These are phyloP conservation scores for Dendrobium chrysotoxum DNA, from an alignment of 106 monocot species.

Conservation along the genomic window DNA sequence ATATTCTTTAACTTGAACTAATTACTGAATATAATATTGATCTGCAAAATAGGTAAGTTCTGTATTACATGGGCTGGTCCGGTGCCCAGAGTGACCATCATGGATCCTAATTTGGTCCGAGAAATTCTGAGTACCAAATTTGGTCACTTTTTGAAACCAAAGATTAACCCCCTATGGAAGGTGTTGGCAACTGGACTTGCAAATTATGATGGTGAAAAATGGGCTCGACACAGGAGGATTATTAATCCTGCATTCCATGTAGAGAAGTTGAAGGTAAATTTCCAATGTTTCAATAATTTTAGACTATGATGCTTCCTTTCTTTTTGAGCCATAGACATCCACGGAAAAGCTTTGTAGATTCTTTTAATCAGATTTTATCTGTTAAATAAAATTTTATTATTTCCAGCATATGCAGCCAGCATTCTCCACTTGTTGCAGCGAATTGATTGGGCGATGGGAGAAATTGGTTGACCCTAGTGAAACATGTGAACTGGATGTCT, in stretches of 20 bases:
- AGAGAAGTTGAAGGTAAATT: conserved; percentile 65
- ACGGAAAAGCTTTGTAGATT: too few species aligned
- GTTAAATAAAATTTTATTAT: background rate
- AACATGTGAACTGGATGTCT: conserved; percentile 37
- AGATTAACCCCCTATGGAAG: conserved; percentile 1
- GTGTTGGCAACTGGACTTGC: conserved; percentile 29
- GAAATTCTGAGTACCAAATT: conserved; percentile 62
- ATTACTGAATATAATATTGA: background rate
- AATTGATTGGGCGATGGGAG: conserved; percentile 45
- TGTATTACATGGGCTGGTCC: conserved; percentile 56
- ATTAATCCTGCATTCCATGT: conserved; percentile 80
- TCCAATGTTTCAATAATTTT: background rate
- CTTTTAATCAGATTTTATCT: too few species aligned
- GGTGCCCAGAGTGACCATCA: conserved; percentile 43
- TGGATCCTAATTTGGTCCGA: conserved; percentile 47
- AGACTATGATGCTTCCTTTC: too few species aligned
- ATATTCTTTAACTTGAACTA: background rate
- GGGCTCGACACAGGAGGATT: conserved; percentile 64
- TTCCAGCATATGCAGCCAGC: conserved; percentile 52
- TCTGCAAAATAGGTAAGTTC: conserved; percentile 37
- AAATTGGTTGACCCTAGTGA: background rate
- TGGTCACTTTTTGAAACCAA: conserved; percentile 44
- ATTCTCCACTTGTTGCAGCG: conserved; percentile 39
- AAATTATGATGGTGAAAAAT: conserved; percentile 61
- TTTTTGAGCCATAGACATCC: too few species aligned